These are phyloP conservation scores for Pachysandra terminalis DNA, from an alignment of 164 flowering plant species.

Conservation along the genomic window DNA sequence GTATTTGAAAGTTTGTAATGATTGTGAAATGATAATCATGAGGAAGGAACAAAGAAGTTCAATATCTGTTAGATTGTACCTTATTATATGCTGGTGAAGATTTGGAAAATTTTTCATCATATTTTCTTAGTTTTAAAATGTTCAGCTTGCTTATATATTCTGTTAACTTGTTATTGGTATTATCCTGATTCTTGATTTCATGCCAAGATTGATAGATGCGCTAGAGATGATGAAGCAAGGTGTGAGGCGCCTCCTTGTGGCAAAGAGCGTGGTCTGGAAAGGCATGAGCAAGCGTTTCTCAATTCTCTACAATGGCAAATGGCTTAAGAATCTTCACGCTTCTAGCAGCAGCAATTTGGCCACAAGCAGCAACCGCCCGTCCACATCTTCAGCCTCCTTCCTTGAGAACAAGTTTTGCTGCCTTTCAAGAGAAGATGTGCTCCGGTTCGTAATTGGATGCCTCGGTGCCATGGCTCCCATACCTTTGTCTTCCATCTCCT, in stretches of 20 bases:
- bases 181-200: constrained; percentile 4
- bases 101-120: no score
- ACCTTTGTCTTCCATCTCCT: constrained; percentile 82
- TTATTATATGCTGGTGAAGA: no score
- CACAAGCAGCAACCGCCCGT: constrained; percentile 35
- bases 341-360: constrained; percentile 33
- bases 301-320: constrained; percentile 81
- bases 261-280: constrained; percentile 73
- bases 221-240: constrained; percentile 99
- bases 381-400: constrained; percentile 37
- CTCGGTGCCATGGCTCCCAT: constrained; percentile 94
- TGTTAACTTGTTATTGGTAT: neutral
- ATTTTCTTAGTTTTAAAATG: no score
- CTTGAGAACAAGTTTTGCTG: constrained; percentile 63
- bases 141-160: neutral
- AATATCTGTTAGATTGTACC: no score
- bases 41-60: no score
- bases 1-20: no score
- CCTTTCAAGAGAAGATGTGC: constrained; percentile 87
- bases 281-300: constrained; percentile 97
- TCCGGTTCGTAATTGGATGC: constrained; percentile 87
- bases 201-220: constrained; percentile 84
- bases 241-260: constrained; percentile 86
- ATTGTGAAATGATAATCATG: no score
- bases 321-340: constrained; percentile 74